phyloP scores from a whole-genome alignment of 768 basidiomycete species.

The Lanmaoa pseudosensibilis region DNA sequence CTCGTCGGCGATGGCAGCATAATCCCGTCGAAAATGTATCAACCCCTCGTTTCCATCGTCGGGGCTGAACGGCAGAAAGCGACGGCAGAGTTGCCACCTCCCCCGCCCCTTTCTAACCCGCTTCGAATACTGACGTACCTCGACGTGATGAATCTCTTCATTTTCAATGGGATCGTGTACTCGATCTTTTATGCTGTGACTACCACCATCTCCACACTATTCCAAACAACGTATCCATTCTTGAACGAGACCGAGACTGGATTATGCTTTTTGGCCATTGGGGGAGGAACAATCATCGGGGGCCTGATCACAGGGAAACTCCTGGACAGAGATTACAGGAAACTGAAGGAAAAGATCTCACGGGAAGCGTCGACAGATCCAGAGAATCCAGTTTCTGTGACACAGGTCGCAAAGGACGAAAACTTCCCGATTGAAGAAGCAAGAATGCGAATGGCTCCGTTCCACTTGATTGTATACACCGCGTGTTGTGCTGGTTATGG shows the following conservation, averaged over 20 bases:
- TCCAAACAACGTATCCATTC: conserved; percentile 49
- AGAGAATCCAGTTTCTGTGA: conserved; percentile 17
- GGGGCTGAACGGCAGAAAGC: conserved; percentile 22
- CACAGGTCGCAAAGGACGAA: conserved; percentile 32
- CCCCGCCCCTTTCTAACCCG: conserved; percentile 37
- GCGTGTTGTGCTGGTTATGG: conserved; percentile 54
- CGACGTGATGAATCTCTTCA: conserved; percentile 40
- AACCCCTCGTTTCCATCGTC: conserved; percentile 28
- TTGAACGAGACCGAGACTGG: conserved; percentile 56
- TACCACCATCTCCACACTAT: conserved; percentile 49
- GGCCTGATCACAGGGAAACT: conserved; percentile 58
- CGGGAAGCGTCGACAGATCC: conserved; percentile 17
- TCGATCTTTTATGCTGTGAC: conserved; percentile 51
- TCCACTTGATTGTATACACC: conserved; percentile 40
- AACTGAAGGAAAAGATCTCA: conserved; percentile 29
- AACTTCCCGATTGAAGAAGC: conserved; percentile 64
- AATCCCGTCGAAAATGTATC: conserved; percentile 25
- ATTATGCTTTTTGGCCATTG: conserved; percentile 75
- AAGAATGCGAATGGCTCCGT: conserved; percentile 48
- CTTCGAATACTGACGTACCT: conserved; percentile 38
- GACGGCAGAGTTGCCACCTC: conserved; percentile 1
- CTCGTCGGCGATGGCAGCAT: conserved; percentile 33
- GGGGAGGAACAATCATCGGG: conserved; percentile 68
- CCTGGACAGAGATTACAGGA: conserved; percentile 65
- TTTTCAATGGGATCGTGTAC: conserved; percentile 56